Percentiles rank a stretch among this genome's conserved stretches.
Conservation (phyloP, 2,329 filamentous ascomycete species). For the Ilyonectria destructans region DNA sequence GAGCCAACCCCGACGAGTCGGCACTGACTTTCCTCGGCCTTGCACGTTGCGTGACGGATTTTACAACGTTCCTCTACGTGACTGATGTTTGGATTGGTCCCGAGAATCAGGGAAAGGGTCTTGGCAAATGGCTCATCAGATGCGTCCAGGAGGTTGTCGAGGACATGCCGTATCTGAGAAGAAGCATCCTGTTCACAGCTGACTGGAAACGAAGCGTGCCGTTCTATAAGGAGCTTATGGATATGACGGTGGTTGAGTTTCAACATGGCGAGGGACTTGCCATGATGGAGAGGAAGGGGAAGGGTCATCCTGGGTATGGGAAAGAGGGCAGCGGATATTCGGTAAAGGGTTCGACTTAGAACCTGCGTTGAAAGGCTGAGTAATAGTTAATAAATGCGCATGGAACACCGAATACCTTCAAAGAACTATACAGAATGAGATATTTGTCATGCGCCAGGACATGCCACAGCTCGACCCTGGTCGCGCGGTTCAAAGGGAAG, state of each 20-base stretch:
- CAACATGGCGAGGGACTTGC: conserved; percentile 46
- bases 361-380: neutral
- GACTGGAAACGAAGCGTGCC: conserved; percentile 54
- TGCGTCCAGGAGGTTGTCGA: conserved; percentile 69
- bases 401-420: neutral
- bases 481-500: conserved; percentile 3
- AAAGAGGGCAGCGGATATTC: conserved; percentile 29
- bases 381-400: neutral
- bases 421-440: neutral
- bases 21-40: conserved; percentile 50
- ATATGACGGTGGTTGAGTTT: conserved; percentile 49
- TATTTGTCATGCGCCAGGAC: neutral
- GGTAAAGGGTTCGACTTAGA: neutral
- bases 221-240: conserved; percentile 53
- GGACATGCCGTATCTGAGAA: conserved; percentile 69
- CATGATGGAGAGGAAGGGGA: conserved; percentile 47
- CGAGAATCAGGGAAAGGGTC: conserved; percentile 69
- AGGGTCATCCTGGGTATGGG: conserved; percentile 43
- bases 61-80: conserved; percentile 73
- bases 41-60: conserved; percentile 74
- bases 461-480: neutral
- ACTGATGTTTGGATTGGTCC: conserved; percentile 76
- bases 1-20: neutral
- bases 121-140: conserved; percentile 74
- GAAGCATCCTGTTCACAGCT: conserved; percentile 66